Base-by-base conservation (phyloP, 116 monocot species). In the Cymodocea nodosa region DNA sequence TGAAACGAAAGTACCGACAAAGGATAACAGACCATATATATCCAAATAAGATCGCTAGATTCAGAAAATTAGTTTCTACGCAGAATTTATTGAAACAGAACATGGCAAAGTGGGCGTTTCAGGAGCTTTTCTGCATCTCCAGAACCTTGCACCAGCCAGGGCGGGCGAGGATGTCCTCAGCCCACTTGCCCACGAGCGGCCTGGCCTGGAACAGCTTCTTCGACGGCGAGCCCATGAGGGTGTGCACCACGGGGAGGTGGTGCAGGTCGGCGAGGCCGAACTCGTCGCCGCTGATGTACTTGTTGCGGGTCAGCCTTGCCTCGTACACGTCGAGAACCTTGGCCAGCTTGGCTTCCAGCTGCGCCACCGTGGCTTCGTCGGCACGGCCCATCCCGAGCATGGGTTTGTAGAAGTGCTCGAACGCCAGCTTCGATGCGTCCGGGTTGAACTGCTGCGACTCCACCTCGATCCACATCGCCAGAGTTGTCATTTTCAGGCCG, bases 311-410 rank as follows among this genome's bases (percentile, higher is more conserved):
- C 3, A 79, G 72, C 48, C 72, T 50, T 1, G 61, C 65, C 61
- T 83, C 83, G 36, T 83, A 83, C 55, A 83, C 62, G 18, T 83
- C 79, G 14, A 79, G 73, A 49, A 83, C 83, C 59, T 74, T 73
- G 51, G 18, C 35, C 5, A 76, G 35, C 65, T 73, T 62, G 65
- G 50, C 70, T 17, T 70, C 64, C 16, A 34, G 44, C 39, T 69
- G 62, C 1, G 52, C 64, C 15, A 83, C 59, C 20, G 64, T n/a
- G 15, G 6, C 16, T 52, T 75, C 23, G 59, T 78, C 72, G 1
- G 68, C 6, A 13, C 23, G 23, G 24, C 22, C 59, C 35, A 62
- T 14, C 4, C 76, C 65, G 22, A 65, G n/a, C 62, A 60, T 40
- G 0, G 72, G 75, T 20, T 51, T 17, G 72, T 72, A 50, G 20